A percentile compares a stretch with the other conserved stretches of the same genome.
Evolutionary conservation across 1,284 basidiomycete genomes (phyloP).

Genomic region (Puccinia brachypodii): DNA sequence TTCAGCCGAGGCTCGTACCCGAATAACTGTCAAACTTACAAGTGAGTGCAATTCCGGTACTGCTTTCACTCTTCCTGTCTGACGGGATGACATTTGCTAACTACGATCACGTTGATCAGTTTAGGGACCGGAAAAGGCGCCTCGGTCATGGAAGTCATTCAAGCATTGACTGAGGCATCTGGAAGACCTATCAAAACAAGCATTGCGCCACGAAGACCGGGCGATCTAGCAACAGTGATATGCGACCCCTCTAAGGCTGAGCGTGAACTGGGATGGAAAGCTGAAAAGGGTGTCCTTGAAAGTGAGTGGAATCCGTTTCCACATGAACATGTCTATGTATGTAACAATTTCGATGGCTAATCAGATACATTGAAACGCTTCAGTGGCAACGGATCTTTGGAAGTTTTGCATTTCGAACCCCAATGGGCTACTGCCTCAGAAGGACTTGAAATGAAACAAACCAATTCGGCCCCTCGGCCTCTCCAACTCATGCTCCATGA

Average conservation of each 20-base stretch:
- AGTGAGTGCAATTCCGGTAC: slow-evolving; percentile 1
- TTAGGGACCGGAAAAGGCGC: slow-evolving; percentile 51
- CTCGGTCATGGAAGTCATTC: slow-evolving; percentile 49
- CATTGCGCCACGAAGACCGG: slow-evolving; percentile 48
- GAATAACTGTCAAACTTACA: slow-evolving; percentile 32
- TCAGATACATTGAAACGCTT: neutral
- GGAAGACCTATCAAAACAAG: slow-evolving; percentile 49
- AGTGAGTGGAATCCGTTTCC: slow-evolving; percentile 7
- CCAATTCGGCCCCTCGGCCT: neutral
- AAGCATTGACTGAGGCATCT: slow-evolving; percentile 48
- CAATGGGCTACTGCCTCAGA: slow-evolving; percentile 1
- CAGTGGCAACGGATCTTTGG: slow-evolving; percentile 43
- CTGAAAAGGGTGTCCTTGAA: slow-evolving; percentile 26
- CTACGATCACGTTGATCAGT: slow-evolving; percentile 16
- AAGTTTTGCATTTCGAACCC: slow-evolving; percentile 37
- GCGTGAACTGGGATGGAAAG: slow-evolving; percentile 50
- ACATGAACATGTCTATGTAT: neutral
- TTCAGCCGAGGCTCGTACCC: neutral
- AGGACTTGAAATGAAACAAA: neutral
- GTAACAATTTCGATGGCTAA: neutral
- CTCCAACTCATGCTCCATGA: neutral
- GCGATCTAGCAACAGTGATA: slow-evolving; percentile 50
- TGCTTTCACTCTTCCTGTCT: neutral
- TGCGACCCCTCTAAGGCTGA: slow-evolving; percentile 50
- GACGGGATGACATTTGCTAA: neutral